Conservation (phyloP, 2,329 filamentous ascomycete genomes). For the Pyricularia grisea region DNA sequence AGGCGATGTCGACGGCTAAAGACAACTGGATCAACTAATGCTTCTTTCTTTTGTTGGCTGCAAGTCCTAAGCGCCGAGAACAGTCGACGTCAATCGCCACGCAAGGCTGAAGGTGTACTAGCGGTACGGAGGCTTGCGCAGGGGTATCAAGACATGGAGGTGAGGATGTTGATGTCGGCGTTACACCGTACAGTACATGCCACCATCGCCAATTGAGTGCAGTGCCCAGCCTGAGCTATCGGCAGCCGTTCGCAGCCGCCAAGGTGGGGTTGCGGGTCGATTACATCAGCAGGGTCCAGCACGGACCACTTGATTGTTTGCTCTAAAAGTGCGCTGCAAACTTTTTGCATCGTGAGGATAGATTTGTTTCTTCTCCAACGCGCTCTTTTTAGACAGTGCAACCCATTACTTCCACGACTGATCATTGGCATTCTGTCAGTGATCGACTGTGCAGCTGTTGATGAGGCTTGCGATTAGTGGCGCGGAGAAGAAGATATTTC, state of each 20-base stretch:
- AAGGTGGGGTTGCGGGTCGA: slow-evolving; percentile 2
- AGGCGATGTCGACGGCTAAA: background rate
- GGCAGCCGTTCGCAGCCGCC: slow-evolving; percentile 1
- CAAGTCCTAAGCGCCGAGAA: too few relatives aligned
- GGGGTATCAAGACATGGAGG: background rate
- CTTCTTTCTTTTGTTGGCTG: background rate
- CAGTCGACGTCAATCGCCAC: background rate
- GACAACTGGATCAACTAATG: background rate
- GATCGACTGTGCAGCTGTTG: slow-evolving; percentile 47
- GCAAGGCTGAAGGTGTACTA: background rate
- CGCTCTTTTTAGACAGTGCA: slow-evolving; percentile 81
- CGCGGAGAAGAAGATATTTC: slow-evolving; percentile 39
- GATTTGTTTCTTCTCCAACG: slow-evolving; percentile 35
- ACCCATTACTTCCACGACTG: slow-evolving; percentile 51
- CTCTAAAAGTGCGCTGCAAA: background rate
- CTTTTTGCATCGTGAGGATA: background rate
- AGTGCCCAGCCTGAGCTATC: background rate
- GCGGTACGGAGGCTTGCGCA: background rate
- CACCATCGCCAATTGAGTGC: background rate
- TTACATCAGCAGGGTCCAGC: background rate
- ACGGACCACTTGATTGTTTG: background rate
- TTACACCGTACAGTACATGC: slow-evolving; percentile 3
- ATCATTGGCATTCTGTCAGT: slow-evolving; percentile 60
- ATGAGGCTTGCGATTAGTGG: slow-evolving; percentile 51
- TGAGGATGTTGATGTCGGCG: background rate